Conservation (phyloP, 2,329 filamentous ascomycete genomes). For the Fusarium sulawesiense region DNA sequence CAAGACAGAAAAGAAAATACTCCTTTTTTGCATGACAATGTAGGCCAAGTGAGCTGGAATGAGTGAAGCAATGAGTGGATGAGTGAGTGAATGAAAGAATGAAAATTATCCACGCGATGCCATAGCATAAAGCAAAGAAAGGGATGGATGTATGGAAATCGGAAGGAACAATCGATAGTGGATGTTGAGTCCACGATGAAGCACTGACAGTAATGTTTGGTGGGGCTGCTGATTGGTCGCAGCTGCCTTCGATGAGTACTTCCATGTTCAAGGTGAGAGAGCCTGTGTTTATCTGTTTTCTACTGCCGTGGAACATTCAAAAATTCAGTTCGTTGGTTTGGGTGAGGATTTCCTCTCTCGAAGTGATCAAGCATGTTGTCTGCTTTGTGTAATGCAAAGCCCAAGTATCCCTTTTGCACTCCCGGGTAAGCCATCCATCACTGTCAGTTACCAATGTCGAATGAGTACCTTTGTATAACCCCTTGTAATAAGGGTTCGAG, state of each 20-base stretch:
- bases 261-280: background rate
- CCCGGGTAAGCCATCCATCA: background rate
- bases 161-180: background rate
- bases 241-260: background rate
- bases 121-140: background rate
- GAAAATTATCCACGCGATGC: background rate
- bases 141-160: background rate
- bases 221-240: constrained; percentile 26
- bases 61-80: background rate
- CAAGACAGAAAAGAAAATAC: background rate
- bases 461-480: background rate
- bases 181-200: constrained; percentile 1
- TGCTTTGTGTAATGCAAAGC: background rate
- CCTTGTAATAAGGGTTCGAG: too few relatives aligned
- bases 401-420: background rate
- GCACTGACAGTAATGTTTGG: background rate
- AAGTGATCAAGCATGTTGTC: background rate
- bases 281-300: background rate
- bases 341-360: background rate
- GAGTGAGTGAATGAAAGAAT: background rate
- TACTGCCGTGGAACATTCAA: background rate
- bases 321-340: background rate
- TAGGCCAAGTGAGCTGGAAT: background rate
- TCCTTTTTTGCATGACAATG: background rate
- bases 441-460: background rate